Conservation (phyloP, 257 asterid species). For the Primulina huaijiensis region DNA sequence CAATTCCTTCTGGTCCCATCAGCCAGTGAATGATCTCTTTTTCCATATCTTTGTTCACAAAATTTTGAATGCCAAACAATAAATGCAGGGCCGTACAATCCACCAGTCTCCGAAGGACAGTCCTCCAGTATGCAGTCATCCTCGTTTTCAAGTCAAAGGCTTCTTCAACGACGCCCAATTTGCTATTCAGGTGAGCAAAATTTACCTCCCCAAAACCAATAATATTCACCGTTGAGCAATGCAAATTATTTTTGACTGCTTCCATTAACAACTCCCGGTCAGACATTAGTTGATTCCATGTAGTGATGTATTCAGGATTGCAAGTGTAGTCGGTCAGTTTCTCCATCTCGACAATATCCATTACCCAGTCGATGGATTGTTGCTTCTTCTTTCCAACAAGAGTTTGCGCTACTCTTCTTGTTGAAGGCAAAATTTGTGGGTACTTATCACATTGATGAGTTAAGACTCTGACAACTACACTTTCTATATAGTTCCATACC, state of each 20-base stretch:
- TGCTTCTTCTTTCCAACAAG: constrained; percentile 12
- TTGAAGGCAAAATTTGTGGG: constrained; percentile 14
- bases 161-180: constrained; percentile 7
- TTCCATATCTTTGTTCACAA: constrained; percentile 12
- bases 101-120: neutral
- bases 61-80: neutral
- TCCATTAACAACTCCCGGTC: neutral
- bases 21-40: neutral
- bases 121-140: constrained; percentile 16
- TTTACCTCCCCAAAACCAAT: neutral
- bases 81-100: neutral
- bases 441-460: constrained; percentile 16
- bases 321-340: constrained; percentile 7
- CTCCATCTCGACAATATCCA: constrained; percentile 7
- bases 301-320: constrained; percentile 5
- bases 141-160: constrained; percentile 18
- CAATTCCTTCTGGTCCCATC: neutral
- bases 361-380: constrained; percentile 14
- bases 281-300: constrained; percentile 9
- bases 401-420: neutral
- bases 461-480: neutral
- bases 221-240: neutral
- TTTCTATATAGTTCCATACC: constrained; percentile 7
- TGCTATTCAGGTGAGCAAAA: constrained; percentile 4
- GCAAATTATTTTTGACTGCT: neutral